A percentile compares a stretch with the other conserved stretches of the same genome.
Conservation (phyloP, 805 yeast species). For the Suhomyces sp. region DNA sequence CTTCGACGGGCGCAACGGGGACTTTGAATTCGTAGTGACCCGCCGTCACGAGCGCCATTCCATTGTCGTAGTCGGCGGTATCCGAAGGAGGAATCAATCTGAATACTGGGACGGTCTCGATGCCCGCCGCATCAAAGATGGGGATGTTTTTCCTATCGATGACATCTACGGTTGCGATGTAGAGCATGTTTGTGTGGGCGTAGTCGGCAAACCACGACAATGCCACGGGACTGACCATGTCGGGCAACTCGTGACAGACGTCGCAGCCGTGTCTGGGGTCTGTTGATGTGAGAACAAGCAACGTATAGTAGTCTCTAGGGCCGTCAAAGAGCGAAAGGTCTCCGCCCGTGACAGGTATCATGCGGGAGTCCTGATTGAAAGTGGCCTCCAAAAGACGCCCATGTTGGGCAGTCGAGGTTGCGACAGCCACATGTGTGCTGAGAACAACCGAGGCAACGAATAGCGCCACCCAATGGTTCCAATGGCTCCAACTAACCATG, state of each 20-base stretch:
- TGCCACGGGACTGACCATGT: constrained; percentile 40
- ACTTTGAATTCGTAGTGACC: constrained; percentile 34
- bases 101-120: constrained; percentile 60
- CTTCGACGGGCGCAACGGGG: constrained; percentile 32
- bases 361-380: constrained; percentile 18
- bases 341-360: constrained; percentile 42
- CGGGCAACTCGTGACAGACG: constrained; percentile 45
- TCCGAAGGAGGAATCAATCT: constrained; percentile 59
- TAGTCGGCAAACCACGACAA: constrained; percentile 43
- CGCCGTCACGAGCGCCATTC: constrained; percentile 21
- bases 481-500: not conserved
- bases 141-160: constrained; percentile 35
- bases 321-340: constrained; percentile 45
- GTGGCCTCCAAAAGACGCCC: not conserved
- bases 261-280: constrained; percentile 43
- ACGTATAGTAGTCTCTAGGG: constrained; percentile 48
- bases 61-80: constrained; percentile 15
- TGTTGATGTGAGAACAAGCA: constrained; percentile 53
- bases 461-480: not conserved
- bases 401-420: not conserved
- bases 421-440: not conserved
- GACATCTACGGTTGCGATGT: constrained; percentile 53
- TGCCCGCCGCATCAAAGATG: constrained; percentile 38
- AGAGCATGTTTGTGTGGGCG: constrained; percentile 37
- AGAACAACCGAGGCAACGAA: not conserved